A percentile compares a stretch with the other conserved stretches of the same genome.
Evolutionary conservation across 2,329 filamentous ascomycete genomes (phyloP).

Genomic region (Stachybotrys elegans): DNA sequence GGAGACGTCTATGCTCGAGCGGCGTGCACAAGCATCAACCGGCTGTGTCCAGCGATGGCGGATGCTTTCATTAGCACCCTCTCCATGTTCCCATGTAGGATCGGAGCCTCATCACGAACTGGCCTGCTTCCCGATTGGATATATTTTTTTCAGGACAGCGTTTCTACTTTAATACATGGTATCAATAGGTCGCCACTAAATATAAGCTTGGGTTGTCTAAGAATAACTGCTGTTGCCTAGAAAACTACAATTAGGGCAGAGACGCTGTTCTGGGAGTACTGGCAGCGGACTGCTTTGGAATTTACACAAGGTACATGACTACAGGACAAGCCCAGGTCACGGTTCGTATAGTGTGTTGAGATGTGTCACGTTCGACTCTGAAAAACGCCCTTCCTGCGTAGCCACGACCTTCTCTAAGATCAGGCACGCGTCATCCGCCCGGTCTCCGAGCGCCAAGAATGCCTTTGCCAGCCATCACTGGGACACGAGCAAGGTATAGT

Average conservation of each 20-base stretch:
- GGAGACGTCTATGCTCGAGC: background rate
- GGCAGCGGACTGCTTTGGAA: background rate
- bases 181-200: background rate
- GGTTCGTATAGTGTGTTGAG: too few species aligned
- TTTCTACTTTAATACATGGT: background rate
- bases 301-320: too few species aligned
- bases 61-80: background rate
- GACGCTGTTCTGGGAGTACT: background rate
- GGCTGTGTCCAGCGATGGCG: background rate
- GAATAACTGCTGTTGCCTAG: background rate
- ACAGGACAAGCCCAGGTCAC: too few species aligned
- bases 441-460: too few species aligned
- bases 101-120: background rate
- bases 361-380: too few species aligned
- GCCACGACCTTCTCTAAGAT: too few species aligned
- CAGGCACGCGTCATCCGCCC: too few species aligned
- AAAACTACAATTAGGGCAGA: background rate
- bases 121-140: background rate
- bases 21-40: background rate
- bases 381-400: too few species aligned
- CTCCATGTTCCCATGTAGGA: background rate
- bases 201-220: background rate
- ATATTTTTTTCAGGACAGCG: background rate
- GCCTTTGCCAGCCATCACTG: too few species aligned
- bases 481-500: too few species aligned